Evolutionary conservation across 768 basidiomycete species (phyloP), one percentile per base, ranked within the genome.

Genomic region (Phanerochaete carnosa): DNA sequence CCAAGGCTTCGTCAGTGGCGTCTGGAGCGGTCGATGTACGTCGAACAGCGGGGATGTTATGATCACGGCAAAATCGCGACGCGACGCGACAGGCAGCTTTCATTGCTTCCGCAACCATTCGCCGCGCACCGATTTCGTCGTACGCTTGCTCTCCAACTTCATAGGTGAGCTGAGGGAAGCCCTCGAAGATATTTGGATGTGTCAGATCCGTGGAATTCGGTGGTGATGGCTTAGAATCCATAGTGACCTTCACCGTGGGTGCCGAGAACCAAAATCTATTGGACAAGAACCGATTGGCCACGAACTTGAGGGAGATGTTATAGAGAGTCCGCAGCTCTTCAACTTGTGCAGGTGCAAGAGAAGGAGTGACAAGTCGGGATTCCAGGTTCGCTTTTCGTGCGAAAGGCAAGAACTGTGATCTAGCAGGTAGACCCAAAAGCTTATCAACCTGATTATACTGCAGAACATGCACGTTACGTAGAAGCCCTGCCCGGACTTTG

Each of bases 41-140:
- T 52, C 89, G 89, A 6, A 92, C 68, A 45, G 85, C 78, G 2
- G 89, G 87, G 32, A 96, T 61, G 3, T 76, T 75, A 16, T 76
- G 79, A 11, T 90, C 87, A 22, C 69, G 62, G 58, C 83, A 84
- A 75, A 92, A 94, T 43, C 75, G 78, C 28, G 94, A 95, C 0
- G 90, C 88, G 0, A 87, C 78, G 1, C 88, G 84, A 51, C 85
- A 87, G 0, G 92, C 94, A 19, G 88, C 68, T 68, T 94, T 90
- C 88, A 95, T 95, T 66, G 81, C 78, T 72, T 97, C 94, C 0
- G 87, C 77, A 12, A 99, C 85, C 55, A 93, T 67, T 50, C 70
- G 65, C 45, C 83, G 80, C 19, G 89, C 64, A 26, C 86, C 84
- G 1, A 45, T 35, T 19, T 76, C 76, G 2, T 56, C 2, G 16